Percentiles rank a stretch among this genome's conserved stretches.
phyloP scores from a whole-genome alignment of 805 yeast genomes.

The Zygosaccharomyces rouxii region DNA sequence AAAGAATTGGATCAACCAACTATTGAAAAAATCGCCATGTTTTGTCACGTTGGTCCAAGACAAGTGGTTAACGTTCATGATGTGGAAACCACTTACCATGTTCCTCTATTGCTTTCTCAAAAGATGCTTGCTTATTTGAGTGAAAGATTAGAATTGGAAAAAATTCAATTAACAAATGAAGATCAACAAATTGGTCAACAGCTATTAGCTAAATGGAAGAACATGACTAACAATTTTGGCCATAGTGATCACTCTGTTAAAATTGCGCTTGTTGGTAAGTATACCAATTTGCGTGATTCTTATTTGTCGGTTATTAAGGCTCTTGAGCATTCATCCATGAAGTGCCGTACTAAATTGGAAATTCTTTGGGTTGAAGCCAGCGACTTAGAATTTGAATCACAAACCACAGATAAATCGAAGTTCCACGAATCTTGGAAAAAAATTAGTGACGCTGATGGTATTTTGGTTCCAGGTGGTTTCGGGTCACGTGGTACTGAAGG shows the following conservation, averaged over 20 bases:
- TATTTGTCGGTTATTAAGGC: constrained; percentile 93
- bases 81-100: constrained; percentile 95
- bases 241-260: constrained; percentile 79
- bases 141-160: constrained; percentile 59
- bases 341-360: constrained; percentile 75
- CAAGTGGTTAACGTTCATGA: constrained; percentile 97
- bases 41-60: constrained; percentile 97
- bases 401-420: constrained; percentile 58
- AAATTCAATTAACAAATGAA: constrained; percentile 43
- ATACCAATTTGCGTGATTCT: constrained; percentile 91
- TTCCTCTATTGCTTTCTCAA: constrained; percentile 88
- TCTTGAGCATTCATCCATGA: constrained; percentile 92
- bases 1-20: constrained; percentile 76
- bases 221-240: constrained; percentile 75
- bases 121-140: constrained; percentile 69
- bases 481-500: constrained; percentile 98
- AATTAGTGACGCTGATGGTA: constrained; percentile 92
- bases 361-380: constrained; percentile 96
- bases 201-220: constrained; percentile 73
- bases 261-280: constrained; percentile 96
- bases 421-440: constrained; percentile 95
- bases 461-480: constrained; percentile 97
- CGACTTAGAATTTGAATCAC: constrained; percentile 74
- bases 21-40: constrained; percentile 96
- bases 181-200: constrained; percentile 61